Conservation (phyloP, 2,329 filamentous ascomycete genomes). For the Pseudogymnoascus sp. region DNA sequence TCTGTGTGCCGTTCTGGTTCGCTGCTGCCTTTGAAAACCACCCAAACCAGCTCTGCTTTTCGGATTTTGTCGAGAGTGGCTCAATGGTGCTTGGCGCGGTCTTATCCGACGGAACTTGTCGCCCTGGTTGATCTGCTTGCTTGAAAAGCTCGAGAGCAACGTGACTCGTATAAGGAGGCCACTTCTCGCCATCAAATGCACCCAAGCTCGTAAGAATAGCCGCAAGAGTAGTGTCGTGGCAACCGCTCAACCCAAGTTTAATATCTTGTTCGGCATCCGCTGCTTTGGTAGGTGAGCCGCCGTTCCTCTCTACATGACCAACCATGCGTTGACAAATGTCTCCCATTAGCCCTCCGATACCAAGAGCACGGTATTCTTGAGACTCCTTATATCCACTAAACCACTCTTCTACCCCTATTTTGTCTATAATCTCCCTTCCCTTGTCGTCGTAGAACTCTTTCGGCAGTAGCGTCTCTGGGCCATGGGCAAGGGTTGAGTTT, state of each 20-base stretch:
- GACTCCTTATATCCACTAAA: constrained; percentile 79
- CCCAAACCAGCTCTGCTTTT: constrained; percentile 21
- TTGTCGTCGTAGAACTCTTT: constrained; percentile 78
- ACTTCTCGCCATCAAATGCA: constrained; percentile 62
- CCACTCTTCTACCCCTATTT: constrained; percentile 84
- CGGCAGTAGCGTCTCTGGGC: constrained; percentile 68
- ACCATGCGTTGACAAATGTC: constrained; percentile 75
- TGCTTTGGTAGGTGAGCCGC: constrained; percentile 33
- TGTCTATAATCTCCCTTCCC: constrained; percentile 59
- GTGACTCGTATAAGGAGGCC: constrained; percentile 92
- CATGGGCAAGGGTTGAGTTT: constrained; percentile 81
- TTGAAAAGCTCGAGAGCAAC: constrained; percentile 86
- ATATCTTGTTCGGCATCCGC: constrained; percentile 45
- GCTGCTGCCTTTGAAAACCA: constrained; percentile 18
- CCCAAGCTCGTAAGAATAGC: constrained; percentile 70
- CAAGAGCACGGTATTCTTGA: constrained; percentile 77
- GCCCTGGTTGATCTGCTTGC: constrained; percentile 32
- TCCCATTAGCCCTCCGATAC: constrained; percentile 76
- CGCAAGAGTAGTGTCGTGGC: constrained; percentile 89
- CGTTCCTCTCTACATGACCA: constrained; percentile 50
- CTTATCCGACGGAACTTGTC: constrained; percentile 20
- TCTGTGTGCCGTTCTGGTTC: constrained; percentile 20
- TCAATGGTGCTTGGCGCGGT: background rate
- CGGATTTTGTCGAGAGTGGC: background rate
- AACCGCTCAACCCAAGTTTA: constrained; percentile 73